A percentile compares a stretch with the other conserved stretches of the same genome.
Evolutionary conservation across 192 early-diverging fungal species (phyloP).

Genomic region (Rhizophagus clarus): DNA sequence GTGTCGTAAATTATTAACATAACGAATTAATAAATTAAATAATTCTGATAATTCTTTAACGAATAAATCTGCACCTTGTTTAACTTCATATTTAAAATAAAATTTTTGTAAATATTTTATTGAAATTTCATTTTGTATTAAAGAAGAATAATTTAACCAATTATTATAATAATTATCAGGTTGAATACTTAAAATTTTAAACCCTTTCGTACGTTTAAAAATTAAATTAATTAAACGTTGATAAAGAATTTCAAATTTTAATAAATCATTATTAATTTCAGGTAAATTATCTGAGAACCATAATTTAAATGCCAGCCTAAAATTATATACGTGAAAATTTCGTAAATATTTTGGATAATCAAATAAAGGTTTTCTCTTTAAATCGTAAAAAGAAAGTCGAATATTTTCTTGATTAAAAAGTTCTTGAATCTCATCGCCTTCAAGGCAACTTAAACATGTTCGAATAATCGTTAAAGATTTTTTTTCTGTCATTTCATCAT

Average conservation of each 20-base stretch:
- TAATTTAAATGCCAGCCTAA: not conserved
- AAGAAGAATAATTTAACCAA: not conserved
- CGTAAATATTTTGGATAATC: not conserved
- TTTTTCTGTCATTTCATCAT: not conserved
- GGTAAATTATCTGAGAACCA: not conserved
- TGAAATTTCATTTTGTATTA: not conserved
- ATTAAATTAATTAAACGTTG: not conserved
- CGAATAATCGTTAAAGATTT: not conserved
- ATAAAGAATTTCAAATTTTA: not conserved
- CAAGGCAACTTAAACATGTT: not conserved
- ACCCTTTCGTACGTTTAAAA: not conserved
- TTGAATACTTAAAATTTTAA: not conserved
- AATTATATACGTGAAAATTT: not conserved
- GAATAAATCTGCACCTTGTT: not conserved
- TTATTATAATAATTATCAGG: not conserved
- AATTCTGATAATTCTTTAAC: not conserved
- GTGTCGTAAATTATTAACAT: not conserved
- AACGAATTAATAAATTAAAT: not conserved
- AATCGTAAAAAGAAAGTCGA: not conserved
- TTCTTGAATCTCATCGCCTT: not conserved
- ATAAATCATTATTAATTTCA: not conserved
- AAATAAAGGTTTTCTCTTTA: not conserved
- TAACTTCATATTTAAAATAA: not conserved
- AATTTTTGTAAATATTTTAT: not conserved
- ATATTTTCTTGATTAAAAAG: not conserved